Conservation (phyloP, 1,139 yeast genomes). For the Saccharomycopsis hybrid region DNA sequence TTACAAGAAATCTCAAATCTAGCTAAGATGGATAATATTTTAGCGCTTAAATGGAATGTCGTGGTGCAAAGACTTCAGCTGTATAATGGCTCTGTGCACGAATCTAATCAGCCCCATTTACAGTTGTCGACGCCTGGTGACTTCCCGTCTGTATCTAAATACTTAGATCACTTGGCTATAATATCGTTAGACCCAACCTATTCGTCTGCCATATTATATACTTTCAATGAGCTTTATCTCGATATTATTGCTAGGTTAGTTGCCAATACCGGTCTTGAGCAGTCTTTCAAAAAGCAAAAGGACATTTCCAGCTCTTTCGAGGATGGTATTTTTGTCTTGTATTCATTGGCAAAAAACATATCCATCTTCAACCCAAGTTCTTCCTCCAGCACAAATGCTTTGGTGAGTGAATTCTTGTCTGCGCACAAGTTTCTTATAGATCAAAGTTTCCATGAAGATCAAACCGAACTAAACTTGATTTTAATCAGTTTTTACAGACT, state of each 20-base stretch:
- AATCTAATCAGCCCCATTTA: background rate
- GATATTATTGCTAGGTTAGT: constrained; percentile 71
- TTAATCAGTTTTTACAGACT: constrained; percentile 18
- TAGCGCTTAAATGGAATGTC: background rate
- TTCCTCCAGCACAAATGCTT: constrained; percentile 3
- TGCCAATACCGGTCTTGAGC: constrained; percentile 24
- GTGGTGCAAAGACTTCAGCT: background rate
- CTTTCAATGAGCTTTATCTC: constrained; percentile 50
- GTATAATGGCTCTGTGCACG: background rate
- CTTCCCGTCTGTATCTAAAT: constrained; percentile 22
- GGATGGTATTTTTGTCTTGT: constrained; percentile 6
- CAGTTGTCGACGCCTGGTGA: background rate
- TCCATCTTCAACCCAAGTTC: constrained; percentile 3
- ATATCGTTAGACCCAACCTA: constrained; percentile 26
- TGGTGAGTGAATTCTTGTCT: constrained; percentile 7
- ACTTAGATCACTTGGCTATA: constrained; percentile 28
- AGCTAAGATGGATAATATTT: background rate
- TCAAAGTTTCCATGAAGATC: background rate
- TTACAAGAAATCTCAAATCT: too few species aligned
- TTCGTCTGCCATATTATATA: constrained; percentile 36
- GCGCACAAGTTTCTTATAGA: background rate
- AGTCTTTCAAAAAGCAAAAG: background rate
- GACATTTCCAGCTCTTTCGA: background rate
- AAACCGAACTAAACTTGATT: constrained; percentile 3
- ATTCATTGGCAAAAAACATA: constrained; percentile 8